phyloP scores from a whole-genome alignment of 441 rosid genomes.

The Arabidopsis lyrata region DNA sequence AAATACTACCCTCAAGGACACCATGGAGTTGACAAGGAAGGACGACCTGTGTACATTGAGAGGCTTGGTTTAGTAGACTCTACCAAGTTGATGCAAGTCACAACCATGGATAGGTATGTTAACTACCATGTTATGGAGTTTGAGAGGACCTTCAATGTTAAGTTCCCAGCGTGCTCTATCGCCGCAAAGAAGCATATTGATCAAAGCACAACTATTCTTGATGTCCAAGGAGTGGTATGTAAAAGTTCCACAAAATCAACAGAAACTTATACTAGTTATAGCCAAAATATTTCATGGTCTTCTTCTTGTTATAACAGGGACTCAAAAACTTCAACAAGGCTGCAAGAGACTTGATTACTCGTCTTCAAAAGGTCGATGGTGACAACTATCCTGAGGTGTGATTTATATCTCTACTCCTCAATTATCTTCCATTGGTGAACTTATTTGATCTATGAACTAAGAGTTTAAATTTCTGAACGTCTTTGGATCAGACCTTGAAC shows the following conservation, averaged over 20 bases:
- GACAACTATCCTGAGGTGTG: constrained; percentile 92
- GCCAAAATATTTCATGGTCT: background rate
- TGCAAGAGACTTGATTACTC: constrained; percentile 82
- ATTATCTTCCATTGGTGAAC: background rate
- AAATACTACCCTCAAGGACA: constrained; percentile 87
- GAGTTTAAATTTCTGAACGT: background rate
- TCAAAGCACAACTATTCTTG: constrained; percentile 92
- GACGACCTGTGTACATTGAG: constrained; percentile 86
- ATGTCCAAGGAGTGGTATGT: constrained; percentile 97
- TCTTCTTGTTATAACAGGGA: constrained; percentile 56
- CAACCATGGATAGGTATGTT: constrained; percentile 81
- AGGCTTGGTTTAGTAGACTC: constrained; percentile 82
- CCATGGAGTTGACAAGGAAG: constrained; percentile 89
- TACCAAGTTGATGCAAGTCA: constrained; percentile 84
- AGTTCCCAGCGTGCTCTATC: constrained; percentile 88
- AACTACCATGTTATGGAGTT: constrained; percentile 87
- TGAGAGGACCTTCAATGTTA: constrained; percentile 72
- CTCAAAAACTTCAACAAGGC: constrained; percentile 82
- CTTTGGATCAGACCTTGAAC: constrained; percentile 69
- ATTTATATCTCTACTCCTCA: background rate
- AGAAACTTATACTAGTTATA: background rate
- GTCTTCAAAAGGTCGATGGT: constrained; percentile 87
- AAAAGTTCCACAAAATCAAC: background rate
- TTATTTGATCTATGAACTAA: background rate
- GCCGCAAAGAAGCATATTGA: constrained; percentile 83